These are phyloP conservation scores for Zoysia japonica DNA, from an alignment of 176 grass and related monocot genomes.

Conservation along the genomic window DNA sequence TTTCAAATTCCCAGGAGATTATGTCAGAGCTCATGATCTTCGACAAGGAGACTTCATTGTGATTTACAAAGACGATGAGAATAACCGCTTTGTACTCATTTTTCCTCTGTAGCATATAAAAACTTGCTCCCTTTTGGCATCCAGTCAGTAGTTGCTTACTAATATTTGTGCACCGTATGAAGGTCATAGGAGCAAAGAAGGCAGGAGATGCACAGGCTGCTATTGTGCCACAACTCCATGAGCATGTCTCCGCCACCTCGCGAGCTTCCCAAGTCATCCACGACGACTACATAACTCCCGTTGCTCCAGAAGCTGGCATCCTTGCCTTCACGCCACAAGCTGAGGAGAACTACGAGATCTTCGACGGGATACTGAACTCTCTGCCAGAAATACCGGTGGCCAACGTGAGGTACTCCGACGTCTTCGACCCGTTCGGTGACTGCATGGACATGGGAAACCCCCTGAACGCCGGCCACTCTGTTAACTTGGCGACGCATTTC, in stretches of 20 bases:
- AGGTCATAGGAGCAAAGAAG: slow-evolving; percentile 92
- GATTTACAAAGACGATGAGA: slow-evolving; percentile 87
- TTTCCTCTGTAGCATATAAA: slow-evolving; percentile 3
- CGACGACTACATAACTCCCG: slow-evolving; percentile 30
- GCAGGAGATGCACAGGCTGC: slow-evolving; percentile 35
- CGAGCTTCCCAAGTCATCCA: slow-evolving; percentile 37
- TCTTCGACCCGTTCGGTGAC: slow-evolving; percentile 67
- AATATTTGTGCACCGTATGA: slow-evolving; percentile 19
- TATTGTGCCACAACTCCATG: slow-evolving; percentile 41
- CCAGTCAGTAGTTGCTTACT: slow-evolving; percentile 2
- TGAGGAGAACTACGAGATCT: slow-evolving; percentile 58
- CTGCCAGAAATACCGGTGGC: slow-evolving; percentile 77
- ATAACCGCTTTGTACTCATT: slow-evolving; percentile 67
- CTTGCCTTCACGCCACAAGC: slow-evolving; percentile 43
- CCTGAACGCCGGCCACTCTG: slow-evolving; percentile 41
- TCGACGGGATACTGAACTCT: slow-evolving; percentile 82
- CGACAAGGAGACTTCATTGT: slow-evolving; percentile 82
- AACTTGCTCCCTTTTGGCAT: not conserved
- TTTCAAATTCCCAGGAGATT: slow-evolving; percentile 59
- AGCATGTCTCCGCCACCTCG: slow-evolving; percentile 22
- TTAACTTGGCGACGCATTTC: slow-evolving; percentile 42
- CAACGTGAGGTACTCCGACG: slow-evolving; percentile 73
- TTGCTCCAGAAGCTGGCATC: slow-evolving; percentile 43
- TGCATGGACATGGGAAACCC: slow-evolving; percentile 48
- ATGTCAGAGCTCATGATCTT: slow-evolving; percentile 72